Percentiles rank a stretch among this genome's conserved stretches.
These are phyloP conservation scores for Ogataea pilisensis DNA, from an alignment of 805 yeast species.

Conservation along the genomic window DNA sequence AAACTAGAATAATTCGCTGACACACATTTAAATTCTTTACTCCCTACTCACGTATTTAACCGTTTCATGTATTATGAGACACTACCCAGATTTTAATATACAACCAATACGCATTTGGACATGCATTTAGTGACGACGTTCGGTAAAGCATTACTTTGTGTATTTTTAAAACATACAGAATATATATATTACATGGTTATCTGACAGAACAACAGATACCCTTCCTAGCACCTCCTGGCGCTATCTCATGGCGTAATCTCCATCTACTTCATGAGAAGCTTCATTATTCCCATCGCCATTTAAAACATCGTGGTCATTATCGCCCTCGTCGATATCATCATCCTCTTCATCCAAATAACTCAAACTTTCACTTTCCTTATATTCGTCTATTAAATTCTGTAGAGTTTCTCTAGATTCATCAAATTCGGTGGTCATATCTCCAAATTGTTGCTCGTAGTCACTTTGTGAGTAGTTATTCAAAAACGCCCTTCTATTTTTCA, in stretches of 20 bases:
- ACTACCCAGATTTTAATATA: too few species aligned
- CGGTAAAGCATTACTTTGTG: too few species aligned
- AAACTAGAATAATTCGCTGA: slow-evolving; percentile 19
- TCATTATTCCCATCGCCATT: background rate
- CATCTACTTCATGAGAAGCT: background rate
- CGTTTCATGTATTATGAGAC: background rate
- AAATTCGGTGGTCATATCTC: slow-evolving; percentile 45
- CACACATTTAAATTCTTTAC: background rate
- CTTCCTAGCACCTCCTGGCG: too few species aligned
- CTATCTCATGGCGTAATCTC: slow-evolving; percentile 1
- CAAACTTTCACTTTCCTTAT: slow-evolving; percentile 37
- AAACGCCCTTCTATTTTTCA: slow-evolving; percentile 79
- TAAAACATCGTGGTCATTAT: background rate
- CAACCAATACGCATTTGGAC: too few species aligned
- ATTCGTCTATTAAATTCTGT: slow-evolving; percentile 43
- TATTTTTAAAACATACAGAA: too few species aligned
- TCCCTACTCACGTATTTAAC: background rate
- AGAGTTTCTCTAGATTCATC: slow-evolving; percentile 22
- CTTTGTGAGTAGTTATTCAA: slow-evolving; percentile 64
- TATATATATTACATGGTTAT: background rate
- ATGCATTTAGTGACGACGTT: too few species aligned
- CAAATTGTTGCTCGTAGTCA: slow-evolving; percentile 41
- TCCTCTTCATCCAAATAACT: slow-evolving; percentile 46
- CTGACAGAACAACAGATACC: too few species aligned
- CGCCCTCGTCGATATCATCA: slow-evolving; percentile 25